Base-by-base conservation (phyloP, 2,329 filamentous ascomycete genomes). In the Fusarium sp. region DNA sequence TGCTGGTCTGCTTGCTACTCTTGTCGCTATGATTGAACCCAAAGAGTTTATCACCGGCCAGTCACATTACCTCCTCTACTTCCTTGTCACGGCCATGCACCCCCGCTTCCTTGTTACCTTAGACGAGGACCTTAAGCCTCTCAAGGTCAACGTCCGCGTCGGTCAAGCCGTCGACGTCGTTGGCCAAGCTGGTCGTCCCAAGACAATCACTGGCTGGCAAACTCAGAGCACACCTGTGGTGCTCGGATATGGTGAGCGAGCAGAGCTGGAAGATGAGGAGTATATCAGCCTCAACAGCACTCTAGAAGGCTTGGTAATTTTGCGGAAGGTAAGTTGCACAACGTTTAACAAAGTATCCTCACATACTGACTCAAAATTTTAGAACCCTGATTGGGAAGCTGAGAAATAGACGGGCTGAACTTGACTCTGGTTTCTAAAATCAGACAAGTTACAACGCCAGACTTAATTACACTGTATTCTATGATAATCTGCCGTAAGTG, bases 151-250 rank as follows among this genome's bases (percentile, higher is more conserved):
- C 78, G 96, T 99, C 22, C 93, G 96, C 36, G 95, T 99, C 48
- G 96, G 96, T 82, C 97, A 99, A 85, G 96, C 97, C 22, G 97
- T 99, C 26, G 96, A 99, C 81, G 95, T 99, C 45, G 96, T 99
- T 44, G 97, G 96, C 57, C 96, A 98, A 83, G 96, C 97, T 18
- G 96, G 96, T 81, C 90, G 95, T 71, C 96, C 96, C 75, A 98
- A 99, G 91, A 99, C 96, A 5, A 99, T 99, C 78, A 99, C 96
- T 15, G 96, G 96, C 59, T 99, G 96, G 96, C 96, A 99, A 85
- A 99, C 96, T 74, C 96, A 99, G 87, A 98, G 94, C 85, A 99
- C 96, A n/a, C 96, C 96, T 2, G 96, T 99, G 51, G 86, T 99
- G 66, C 86, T 99, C 77, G 92, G 94, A n/a, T 92, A 97, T 79